phyloP scores from a whole-genome alignment of 257 asterid genomes.

The Forsythia viridissima region DNA sequence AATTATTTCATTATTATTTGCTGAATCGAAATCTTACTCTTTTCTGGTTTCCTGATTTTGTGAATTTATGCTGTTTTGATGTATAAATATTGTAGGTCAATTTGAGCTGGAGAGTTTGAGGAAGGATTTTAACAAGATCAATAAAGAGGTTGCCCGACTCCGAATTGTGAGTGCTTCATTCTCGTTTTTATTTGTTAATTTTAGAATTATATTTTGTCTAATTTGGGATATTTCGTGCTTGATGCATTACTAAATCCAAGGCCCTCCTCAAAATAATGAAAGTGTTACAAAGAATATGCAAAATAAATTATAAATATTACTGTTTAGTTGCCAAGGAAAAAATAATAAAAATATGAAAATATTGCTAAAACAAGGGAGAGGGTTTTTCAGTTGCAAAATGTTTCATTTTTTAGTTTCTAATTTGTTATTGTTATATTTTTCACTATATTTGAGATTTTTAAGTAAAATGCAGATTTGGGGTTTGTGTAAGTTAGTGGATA shows the following conservation, averaged over 20 bases:
- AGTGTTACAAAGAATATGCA: not conserved
- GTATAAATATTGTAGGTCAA: slow-evolving; percentile 60
- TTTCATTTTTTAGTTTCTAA: not conserved
- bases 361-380: not conserved
- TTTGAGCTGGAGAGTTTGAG: slow-evolving; percentile 75
- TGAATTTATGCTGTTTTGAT: slow-evolving; percentile 9
- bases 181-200: not conserved
- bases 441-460: not conserved
- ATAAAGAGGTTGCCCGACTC: slow-evolving; percentile 72
- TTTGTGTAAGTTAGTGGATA: not conserved
- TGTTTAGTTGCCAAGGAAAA: not conserved
- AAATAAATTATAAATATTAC: not conserved
- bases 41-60: not conserved
- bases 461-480: not conserved
- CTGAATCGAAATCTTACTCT: not conserved
- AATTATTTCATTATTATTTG: slow-evolving; percentile 15
- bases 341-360: not conserved
- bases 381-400: not conserved
- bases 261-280: not conserved
- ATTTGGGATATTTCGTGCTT: not conserved
- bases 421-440: not conserved
- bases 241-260: not conserved
- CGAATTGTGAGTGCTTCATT: slow-evolving; percentile 58
- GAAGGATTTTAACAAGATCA: slow-evolving; percentile 68
- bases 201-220: not conserved